Conservation (phyloP, 768 basidiomycete genomes). For the Mycena filopes region DNA sequence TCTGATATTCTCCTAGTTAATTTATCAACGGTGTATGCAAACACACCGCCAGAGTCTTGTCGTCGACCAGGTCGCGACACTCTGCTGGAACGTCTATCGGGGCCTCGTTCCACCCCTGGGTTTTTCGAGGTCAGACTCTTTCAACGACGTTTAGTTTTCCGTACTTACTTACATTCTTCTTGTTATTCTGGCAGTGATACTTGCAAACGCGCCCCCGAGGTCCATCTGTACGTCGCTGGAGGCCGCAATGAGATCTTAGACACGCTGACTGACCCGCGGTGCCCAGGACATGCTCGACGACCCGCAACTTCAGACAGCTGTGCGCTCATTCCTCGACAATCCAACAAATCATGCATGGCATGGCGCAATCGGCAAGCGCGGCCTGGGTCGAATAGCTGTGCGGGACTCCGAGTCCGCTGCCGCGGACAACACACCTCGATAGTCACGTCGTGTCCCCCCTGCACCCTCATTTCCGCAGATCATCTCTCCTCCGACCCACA, state of each 20-base stretch:
- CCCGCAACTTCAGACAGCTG: slow-evolving; percentile 65
- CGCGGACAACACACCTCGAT: slow-evolving; percentile 58
- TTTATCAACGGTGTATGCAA: too few species aligned
- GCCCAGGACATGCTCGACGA: slow-evolving; percentile 85
- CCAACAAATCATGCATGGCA: slow-evolving; percentile 62
- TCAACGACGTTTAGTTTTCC: slow-evolving; percentile 4
- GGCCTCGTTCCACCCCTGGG: slow-evolving; percentile 82
- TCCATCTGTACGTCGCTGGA: slow-evolving; percentile 59
- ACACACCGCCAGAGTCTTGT: too few species aligned
- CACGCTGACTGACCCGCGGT: slow-evolving; percentile 75
- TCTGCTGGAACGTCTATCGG: slow-evolving; percentile 88
- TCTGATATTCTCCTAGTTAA: too few species aligned
- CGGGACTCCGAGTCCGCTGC: slow-evolving; percentile 54
- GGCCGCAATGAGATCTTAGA: slow-evolving; percentile 72
- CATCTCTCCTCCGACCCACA: slow-evolving; percentile 32
- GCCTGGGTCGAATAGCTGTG: slow-evolving; percentile 60
- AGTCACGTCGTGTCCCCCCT: slow-evolving; percentile 69
- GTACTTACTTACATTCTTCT: slow-evolving; percentile 22
- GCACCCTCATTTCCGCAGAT: slow-evolving; percentile 39
- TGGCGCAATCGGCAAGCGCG: slow-evolving; percentile 54
- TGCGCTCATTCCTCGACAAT: slow-evolving; percentile 69
- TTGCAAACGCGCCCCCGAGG: slow-evolving; percentile 59
- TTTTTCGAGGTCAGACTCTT: slow-evolving; percentile 79
- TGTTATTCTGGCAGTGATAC: slow-evolving; percentile 85
- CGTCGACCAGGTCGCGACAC: slow-evolving; percentile 74